These are phyloP conservation scores for Striga hermonthica DNA, from an alignment of 305 asterid genomes.

Conservation along the genomic window DNA sequence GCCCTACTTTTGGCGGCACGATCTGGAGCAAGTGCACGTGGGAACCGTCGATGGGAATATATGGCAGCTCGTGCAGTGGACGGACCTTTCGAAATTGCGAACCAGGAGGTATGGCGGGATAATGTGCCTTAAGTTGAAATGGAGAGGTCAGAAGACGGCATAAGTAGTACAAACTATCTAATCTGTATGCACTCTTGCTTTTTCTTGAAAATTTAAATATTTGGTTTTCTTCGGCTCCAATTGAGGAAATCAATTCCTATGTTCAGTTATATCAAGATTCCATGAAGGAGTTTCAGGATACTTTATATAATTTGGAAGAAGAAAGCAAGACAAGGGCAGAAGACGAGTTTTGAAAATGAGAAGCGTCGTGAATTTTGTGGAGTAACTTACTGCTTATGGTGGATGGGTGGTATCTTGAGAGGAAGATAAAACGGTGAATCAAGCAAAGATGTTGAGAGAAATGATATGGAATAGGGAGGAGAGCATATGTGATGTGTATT, in stretches of 20 bases:
- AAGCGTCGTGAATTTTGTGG: conserved; percentile 83
- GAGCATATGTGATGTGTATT: conserved; percentile 55
- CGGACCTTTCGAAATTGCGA: too few species aligned
- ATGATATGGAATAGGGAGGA: conserved; percentile 72
- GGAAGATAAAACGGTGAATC: conserved; percentile 67
- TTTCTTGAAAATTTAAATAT: too few species aligned
- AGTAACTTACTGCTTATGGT: conserved; percentile 76
- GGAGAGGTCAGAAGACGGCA: too few species aligned
- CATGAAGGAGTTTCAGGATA: conserved; percentile 87
- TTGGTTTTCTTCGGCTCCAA: too few species aligned
- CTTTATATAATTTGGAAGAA: conserved; percentile 58
- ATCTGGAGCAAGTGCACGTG: too few species aligned
- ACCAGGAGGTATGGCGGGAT: too few species aligned
- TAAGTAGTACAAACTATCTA: too few species aligned
- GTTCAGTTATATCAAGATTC: conserved; percentile 80
- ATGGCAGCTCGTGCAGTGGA: too few species aligned
- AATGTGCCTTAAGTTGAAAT: too few species aligned
- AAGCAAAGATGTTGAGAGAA: conserved; percentile 67
- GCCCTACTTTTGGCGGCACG: too few species aligned
- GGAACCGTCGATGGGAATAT: too few species aligned
- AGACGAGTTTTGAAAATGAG: conserved; percentile 48
- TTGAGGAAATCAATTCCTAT: conserved; percentile 74
- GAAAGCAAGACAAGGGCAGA: conserved; percentile 54
- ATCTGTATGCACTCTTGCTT: too few species aligned
- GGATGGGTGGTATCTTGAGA: conserved; percentile 94